Evolutionary conservation across 768 basidiomycete genomes (phyloP), one percentile per base, ranked within the genome.

Genomic region (Guyanaporus albipodus): DNA sequence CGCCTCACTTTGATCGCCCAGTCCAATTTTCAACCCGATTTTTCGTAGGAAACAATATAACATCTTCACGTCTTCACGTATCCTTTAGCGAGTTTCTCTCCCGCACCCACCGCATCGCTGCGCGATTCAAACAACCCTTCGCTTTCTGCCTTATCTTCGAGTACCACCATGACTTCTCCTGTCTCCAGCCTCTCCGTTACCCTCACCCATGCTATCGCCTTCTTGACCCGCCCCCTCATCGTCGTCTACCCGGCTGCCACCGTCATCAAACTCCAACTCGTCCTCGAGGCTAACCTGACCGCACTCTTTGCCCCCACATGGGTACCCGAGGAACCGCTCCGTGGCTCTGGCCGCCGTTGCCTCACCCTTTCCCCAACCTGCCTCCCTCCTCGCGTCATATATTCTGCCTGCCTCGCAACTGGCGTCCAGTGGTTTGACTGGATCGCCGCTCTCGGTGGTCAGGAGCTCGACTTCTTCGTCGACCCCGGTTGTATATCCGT

Each of bases 351-450:
- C 40, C 82, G 80, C 46, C 85, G 87, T 58, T 85, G 82, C 70
- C 79, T 89, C 56, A 76, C 83, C 43, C 75, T 91, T 44, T 83
- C 87, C 5, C 85, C 85, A 10, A 60, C 67, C 51, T 78, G 79
- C 56, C 74, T 81, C 2, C 88, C 88, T 19, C 87, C 88, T 35
- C 80, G 82, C 32, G 71, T 79, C 56, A 72, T 90, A 58, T 81
- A 87, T 69, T 68, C 78, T 44, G 83, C 87, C 12, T 89, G 87
- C 66, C 70, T 82, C 44, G 72, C 80, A 19, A 72, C 83, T 31
- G 79, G 79, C 48, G 74, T 90, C 26, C 83, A 86, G 58, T 91
- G 88, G 88, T 81, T 82, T 48, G 80, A 86, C 61, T 91, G 88
- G 88, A 85, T 88, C 44, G 56, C 73, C 37, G 70, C 76, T 48